These are phyloP conservation scores for Syzygium aqueum DNA, from an alignment of 345 rosid species.

Conservation along the genomic window DNA sequence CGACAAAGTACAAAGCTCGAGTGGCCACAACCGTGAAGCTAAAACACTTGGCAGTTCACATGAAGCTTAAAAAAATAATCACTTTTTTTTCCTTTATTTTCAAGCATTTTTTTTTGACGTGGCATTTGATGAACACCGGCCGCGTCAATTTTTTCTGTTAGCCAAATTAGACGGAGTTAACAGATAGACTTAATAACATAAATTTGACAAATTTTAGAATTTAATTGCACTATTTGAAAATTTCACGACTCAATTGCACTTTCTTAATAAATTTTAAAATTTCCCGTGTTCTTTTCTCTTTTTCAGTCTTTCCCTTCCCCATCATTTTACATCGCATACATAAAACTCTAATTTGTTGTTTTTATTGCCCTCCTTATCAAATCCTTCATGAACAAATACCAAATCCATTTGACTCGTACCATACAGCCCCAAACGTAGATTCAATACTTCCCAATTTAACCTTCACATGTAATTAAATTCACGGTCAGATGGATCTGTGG, in stretches of 20 bases:
- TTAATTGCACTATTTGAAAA: not conserved
- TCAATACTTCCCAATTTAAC: not conserved
- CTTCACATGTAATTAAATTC: not conserved
- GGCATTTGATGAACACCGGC: not conserved
- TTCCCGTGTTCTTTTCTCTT: accelerated
- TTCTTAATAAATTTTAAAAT: not conserved
- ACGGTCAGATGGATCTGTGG: not conserved
- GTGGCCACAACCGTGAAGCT: not conserved
- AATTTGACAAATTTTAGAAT: not conserved
- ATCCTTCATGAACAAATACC: not conserved
- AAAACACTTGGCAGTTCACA: not conserved
- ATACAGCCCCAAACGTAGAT: not conserved
- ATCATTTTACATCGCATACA: not conserved
- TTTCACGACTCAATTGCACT: accelerated
- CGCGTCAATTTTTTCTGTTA: not conserved
- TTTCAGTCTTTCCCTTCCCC: not conserved
- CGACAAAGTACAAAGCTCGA: not conserved
- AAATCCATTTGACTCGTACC: not conserved
- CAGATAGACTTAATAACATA: not conserved
- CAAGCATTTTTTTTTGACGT: not conserved
- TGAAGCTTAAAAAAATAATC: not conserved
- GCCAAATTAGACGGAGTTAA: not conserved
- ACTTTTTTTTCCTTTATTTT: not conserved
- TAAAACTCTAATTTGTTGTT: not conserved
- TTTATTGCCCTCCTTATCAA: not conserved